Conservation (phyloP, 768 basidiomycete species). For the Phaffia australis region DNA sequence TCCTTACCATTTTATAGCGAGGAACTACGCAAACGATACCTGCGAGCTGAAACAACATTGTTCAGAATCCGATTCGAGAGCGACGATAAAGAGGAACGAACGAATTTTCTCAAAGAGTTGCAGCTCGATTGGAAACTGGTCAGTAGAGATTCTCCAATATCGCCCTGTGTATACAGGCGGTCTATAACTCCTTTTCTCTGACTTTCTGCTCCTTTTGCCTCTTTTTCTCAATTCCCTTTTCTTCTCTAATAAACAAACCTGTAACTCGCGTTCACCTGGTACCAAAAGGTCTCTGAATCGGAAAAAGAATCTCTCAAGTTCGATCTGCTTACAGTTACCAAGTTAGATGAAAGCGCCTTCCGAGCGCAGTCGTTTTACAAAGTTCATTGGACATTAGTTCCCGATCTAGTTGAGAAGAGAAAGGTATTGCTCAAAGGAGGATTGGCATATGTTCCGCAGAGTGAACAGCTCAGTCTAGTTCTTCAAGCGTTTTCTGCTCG, state of each 20-base stretch:
- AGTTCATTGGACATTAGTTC: constrained; percentile 93
- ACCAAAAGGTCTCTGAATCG: constrained; percentile 46
- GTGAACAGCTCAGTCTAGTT: constrained; percentile 70
- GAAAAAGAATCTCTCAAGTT: constrained; percentile 48
- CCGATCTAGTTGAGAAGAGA: constrained; percentile 75
- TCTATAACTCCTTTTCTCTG: neutral
- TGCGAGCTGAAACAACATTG: constrained; percentile 75
- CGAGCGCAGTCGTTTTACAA: constrained; percentile 60
- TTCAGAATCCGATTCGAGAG: constrained; percentile 71
- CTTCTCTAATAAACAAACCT: neutral
- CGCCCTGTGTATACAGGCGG: neutral
- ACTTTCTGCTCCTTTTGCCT: neutral
- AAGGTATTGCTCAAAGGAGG: constrained; percentile 66
- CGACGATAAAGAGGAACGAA: constrained; percentile 47
- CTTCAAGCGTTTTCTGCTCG: constrained; percentile 70
- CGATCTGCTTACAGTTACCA: constrained; percentile 48
- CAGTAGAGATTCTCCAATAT: constrained; percentile 6
- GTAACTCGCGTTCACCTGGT: neutral
- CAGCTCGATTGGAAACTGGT: constrained; percentile 40
- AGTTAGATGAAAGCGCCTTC: neutral
- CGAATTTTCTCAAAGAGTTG: constrained; percentile 48
- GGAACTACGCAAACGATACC: constrained; percentile 74
- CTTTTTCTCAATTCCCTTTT: neutral
- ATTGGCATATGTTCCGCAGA: constrained; percentile 75
- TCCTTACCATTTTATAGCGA: constrained; percentile 48